Evolutionary conservation across 1,139 yeast genomes (phyloP).

Genomic region (Wickerhamomyces sp.): DNA sequence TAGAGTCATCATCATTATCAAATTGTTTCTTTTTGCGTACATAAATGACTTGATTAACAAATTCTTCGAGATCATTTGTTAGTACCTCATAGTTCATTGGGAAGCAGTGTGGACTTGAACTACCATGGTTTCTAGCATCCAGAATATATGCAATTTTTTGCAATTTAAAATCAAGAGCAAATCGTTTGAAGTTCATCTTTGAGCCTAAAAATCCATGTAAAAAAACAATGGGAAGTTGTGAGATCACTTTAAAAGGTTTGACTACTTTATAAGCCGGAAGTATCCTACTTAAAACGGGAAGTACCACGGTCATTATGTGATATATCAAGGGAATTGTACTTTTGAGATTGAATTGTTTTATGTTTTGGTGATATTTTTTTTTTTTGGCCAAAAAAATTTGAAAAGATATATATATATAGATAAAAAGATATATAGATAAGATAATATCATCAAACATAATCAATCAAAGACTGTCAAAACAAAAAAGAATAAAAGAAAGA

Average conservation of each 20-base stretch:
- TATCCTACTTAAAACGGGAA: background rate
- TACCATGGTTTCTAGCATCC: constrained; percentile 53
- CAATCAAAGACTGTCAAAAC: no score
- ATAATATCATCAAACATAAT: no score
- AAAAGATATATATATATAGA: no score
- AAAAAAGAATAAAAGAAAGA: no score
- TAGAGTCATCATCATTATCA: background rate
- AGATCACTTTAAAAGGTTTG: background rate
- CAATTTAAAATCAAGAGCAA: constrained; percentile 1
- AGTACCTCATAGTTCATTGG: constrained; percentile 42
- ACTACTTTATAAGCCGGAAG: constrained; percentile 6
- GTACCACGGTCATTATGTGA: background rate
- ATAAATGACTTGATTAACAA: background rate
- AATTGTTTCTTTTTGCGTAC: background rate
- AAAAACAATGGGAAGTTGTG: constrained; percentile 20
- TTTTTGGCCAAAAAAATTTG: no score
- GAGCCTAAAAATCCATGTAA: constrained; percentile 24
- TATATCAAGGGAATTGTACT: no score
- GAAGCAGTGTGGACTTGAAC: constrained; percentile 33
- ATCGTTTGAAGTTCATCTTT: constrained; percentile 10
- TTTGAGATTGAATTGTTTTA: no score
- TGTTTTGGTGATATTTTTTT: no score
- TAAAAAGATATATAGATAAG: no score
- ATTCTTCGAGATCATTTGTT: constrained; percentile 36
- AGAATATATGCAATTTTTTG: constrained; percentile 27